Base-by-base conservation (phyloP, 2,329 filamentous ascomycete species). In the Aspergillus luchuensis region DNA sequence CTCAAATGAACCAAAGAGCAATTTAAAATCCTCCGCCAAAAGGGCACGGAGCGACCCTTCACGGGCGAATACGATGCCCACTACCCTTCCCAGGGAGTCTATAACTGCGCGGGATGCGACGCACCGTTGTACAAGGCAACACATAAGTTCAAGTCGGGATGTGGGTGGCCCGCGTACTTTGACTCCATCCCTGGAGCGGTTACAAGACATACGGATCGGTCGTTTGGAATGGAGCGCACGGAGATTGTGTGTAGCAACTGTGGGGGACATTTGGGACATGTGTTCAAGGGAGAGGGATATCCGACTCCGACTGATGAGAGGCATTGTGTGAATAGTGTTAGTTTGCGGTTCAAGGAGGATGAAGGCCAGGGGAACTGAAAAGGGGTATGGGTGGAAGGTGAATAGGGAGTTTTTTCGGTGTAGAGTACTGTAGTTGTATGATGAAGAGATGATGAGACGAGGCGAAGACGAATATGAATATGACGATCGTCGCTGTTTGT, bases 141-240 rank as follows among this genome's bases (percentile, higher is more conserved):
- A 64, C 93, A 97, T 79, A 99, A 99, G 78, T 99, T 99, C 85
- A 91, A 91, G 77, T 96, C 91, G 17, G 92, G 92, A 45, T 99
- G 95, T 78, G 95, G 95, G 63, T 99, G 95, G 95, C 95, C 95
- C 0, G 95, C 95, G 11, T 99, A 98, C 79, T 99, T 94, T 75
- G 95, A 99, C 78, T 94, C 90, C 66, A 87, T 99, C 55, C 94
- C 95, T 0, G 93, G 92, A 2, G 94, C 94, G 0, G 92, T 99
- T 11, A 91, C 87, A 38, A 84, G 94, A 63, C 89, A 94, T 71
- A 87, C 87, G 65, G 95, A 99, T 76, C 81, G 79, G 51, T 82
- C 87, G 0, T 84, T 92, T 55, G 94, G 94, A 50, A 96, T 97
- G 91, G 75, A 83, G 72, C 84, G 95, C 67, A 97, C 88, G 13